phyloP scores from a whole-genome alignment of 352 stramenopile species.

The Pythium monospermum region DNA sequence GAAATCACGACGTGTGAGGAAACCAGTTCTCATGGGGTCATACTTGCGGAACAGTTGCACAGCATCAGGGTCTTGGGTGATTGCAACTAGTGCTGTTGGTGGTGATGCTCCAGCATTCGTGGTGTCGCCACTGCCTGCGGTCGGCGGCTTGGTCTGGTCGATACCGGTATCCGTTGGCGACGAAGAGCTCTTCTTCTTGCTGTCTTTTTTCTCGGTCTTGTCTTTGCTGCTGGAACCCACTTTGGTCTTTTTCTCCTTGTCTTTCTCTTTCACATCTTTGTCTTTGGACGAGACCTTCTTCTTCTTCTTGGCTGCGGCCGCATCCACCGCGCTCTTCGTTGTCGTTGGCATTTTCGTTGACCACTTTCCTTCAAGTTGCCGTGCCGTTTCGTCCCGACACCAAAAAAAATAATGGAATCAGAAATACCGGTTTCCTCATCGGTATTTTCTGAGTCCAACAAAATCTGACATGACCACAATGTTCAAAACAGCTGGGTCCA shows the following conservation, averaged over 20 bases:
- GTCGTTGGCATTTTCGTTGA: neutral
- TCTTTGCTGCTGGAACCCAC: constrained; percentile 29
- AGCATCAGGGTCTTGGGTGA: constrained; percentile 52
- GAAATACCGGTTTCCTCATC: too few species aligned
- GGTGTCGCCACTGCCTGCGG: constrained; percentile 7
- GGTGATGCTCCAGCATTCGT: constrained; percentile 2
- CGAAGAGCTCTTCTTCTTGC: constrained; percentile 28
- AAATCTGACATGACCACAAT: too few species aligned
- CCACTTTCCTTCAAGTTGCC: constrained; percentile 7
- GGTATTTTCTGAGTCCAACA: too few species aligned
- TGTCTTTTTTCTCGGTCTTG: constrained; percentile 24
- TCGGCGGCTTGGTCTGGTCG: constrained; percentile 3
- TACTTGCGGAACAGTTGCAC: constrained; percentile 82
- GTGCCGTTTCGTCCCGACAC: constrained; percentile 5
- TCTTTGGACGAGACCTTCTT: constrained; percentile 11
- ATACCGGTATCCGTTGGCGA: constrained; percentile 6
- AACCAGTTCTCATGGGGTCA: constrained; percentile 44
- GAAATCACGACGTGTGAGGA: constrained; percentile 60
- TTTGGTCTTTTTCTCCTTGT: constrained; percentile 16
- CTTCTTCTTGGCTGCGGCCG: constrained; percentile 14
- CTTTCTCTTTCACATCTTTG: constrained; percentile 11
- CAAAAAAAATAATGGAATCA: too few species aligned
- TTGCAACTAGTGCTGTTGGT: neutral
- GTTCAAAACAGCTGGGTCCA: too few species aligned
- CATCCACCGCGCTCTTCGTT: neutral